Evolutionary conservation across 106 monocot genomes (phyloP).

Genomic region (Dactylorhiza incarnata): DNA sequence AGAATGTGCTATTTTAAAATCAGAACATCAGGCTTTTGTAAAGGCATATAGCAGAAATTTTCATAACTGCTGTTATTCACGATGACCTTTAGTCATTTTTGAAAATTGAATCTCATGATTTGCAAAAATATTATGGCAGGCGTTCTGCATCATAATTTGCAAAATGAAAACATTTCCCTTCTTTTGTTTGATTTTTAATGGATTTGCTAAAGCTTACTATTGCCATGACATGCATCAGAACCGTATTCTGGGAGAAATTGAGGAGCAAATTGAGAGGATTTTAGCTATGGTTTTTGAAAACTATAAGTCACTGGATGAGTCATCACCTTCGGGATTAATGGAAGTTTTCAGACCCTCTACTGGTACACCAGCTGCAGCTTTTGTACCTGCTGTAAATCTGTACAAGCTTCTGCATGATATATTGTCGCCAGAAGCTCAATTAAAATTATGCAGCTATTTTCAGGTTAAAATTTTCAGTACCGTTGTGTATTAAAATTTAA

Average conservation of each 20-base stretch:
- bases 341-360: constrained; percentile 62
- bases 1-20: background rate
- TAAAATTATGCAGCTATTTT: constrained; percentile 85
- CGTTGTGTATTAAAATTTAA: background rate
- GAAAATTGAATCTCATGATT: background rate
- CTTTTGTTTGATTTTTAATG: constrained; percentile 6
- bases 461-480: constrained; percentile 35
- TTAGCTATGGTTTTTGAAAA: constrained; percentile 80
- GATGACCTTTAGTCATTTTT: background rate
- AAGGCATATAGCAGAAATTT: background rate
- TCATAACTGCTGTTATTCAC: background rate
- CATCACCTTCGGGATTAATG: constrained; percentile 57
- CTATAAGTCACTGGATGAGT: constrained; percentile 94
- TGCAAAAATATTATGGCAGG: background rate
- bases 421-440: constrained; percentile 78
- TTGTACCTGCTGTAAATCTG: constrained; percentile 78
- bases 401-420: constrained; percentile 92
- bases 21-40: background rate
- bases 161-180: background rate
- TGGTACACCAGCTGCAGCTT: constrained; percentile 65
- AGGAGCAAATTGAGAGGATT: constrained; percentile 76
- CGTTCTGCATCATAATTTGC: background rate
- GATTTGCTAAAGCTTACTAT: background rate
- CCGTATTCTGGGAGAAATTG: constrained; percentile 85
- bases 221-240: constrained; percentile 32